Evolutionary conservation across 345 rosid genomes (phyloP), one percentile per base, ranked within the genome.

Genomic region (Eucalyptus cladocalyx): DNA sequence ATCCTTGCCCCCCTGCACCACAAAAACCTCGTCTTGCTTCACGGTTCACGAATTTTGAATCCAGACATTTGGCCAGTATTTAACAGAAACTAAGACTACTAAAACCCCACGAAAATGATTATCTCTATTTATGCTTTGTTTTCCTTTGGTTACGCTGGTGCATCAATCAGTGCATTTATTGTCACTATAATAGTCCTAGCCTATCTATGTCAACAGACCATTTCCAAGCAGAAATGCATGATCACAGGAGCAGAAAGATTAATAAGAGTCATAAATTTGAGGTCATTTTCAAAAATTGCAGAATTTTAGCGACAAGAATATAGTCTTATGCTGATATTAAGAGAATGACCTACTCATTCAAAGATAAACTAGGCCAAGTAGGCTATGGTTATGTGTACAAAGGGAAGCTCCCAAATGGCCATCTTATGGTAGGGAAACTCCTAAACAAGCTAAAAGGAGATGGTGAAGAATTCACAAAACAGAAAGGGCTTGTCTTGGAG

Each of bases 381-480:
- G 94, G 95, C 47, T 91, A 80, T 49, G 89, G 91, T 11, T 65
- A 40, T 4, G 90, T 90, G 12, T 91, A 91, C 56, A 85, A 87
- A 89, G 95, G 91, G 37, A 93, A 89, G 80, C 16, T 91, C 28
- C 87, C 9, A 1, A 90, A 89, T 86, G 91, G 91, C 34, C 67
- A 88, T 50, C 88, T 88, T 80, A 93, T 93, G 28, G 94, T 93
- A 48, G 80, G 91, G 19, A 93, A 94, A 87, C 53, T 93, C 80
- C 83, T 93, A 72, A 89, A 87, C 9, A 88, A 87, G 2, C 89
- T 92, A 28, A 91, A 92, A 50, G 94, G 95, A 12, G 87, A 92
- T 88, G 95, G 92, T 87, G 91, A 93, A 60, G 95, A 93, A 15
- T 93, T 93, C 83, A 90, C 87, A 88, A 90, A 8, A n/a, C 21